Conservation (phyloP, 2,329 filamentous ascomycete genomes). For the Periconia macrospinosa region DNA sequence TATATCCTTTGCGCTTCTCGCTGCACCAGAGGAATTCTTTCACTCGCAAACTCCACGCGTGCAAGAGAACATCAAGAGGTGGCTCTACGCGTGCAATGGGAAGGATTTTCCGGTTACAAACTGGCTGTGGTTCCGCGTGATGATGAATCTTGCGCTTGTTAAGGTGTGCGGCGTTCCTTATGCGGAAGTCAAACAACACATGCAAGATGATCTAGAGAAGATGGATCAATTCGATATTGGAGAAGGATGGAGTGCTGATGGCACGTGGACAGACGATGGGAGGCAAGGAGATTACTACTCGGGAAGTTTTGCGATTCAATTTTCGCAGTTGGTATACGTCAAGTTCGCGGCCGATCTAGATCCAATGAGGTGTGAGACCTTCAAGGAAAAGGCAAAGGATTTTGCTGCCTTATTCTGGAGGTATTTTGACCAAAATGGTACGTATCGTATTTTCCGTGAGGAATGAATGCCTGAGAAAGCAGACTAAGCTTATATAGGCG, state of each 20-base stretch:
- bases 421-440: conserved; percentile 53
- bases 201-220: conserved; percentile 47
- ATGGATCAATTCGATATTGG: conserved; percentile 51
- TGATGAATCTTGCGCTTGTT: conserved; percentile 52
- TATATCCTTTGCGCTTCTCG: conserved; percentile 53
- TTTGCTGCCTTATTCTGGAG: conserved; percentile 51
- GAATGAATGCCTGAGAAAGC: background rate
- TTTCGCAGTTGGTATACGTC: conserved; percentile 52
- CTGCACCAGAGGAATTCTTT: conserved; percentile 46
- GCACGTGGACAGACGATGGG: conserved; percentile 44
- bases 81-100: conserved; percentile 49
- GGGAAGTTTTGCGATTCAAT: conserved; percentile 58
- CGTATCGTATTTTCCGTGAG: background rate
- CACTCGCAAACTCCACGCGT: conserved; percentile 27
- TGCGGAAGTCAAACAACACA: conserved; percentile 37
- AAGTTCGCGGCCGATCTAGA: conserved; percentile 50
- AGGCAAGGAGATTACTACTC: conserved; percentile 57
- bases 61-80: conserved; percentile 43
- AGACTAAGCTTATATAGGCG: conserved; percentile 37
- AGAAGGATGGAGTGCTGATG: conserved; percentile 55
- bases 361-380: conserved; percentile 40
- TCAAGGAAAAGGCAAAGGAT: conserved; percentile 43
- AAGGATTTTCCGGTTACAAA: conserved; percentile 54
- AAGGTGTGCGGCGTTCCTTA: conserved; percentile 45
- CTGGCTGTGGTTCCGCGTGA: conserved; percentile 58